Percentiles rank a stretch among this genome's conserved stretches.
phyloP scores from a whole-genome alignment of 768 basidiomycete genomes.

The Auricularia cornea region DNA sequence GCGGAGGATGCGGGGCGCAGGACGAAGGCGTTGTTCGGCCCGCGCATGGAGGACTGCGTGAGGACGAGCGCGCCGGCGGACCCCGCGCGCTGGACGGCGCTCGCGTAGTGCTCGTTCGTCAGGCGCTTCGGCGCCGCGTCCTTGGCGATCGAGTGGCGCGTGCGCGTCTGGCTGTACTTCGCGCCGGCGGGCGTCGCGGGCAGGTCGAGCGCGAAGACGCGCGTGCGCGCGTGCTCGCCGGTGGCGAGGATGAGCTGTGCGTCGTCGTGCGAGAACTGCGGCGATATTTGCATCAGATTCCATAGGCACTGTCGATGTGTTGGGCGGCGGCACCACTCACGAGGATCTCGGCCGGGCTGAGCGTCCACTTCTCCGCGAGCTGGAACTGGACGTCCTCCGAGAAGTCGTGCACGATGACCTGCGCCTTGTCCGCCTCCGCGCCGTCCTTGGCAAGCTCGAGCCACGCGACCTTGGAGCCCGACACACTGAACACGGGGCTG shows the following conservation, averaged over 20 bases:
- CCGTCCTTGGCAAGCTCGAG: constrained; percentile 81
- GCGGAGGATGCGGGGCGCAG: constrained; percentile 37
- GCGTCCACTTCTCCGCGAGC: constrained; percentile 79
- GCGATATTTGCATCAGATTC: too few species aligned
- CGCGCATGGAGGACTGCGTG: constrained; percentile 62
- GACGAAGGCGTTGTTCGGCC: constrained; percentile 73
- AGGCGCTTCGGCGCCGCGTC: constrained; percentile 41
- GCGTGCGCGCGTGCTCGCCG: constrained; percentile 70
- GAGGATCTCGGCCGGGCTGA: constrained; percentile 54
- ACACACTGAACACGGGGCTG: constrained; percentile 56
- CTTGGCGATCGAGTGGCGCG: background rate
- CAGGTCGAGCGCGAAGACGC: constrained; percentile 62
- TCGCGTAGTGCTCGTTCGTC: constrained; percentile 48
- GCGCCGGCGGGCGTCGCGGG: constrained; percentile 37
- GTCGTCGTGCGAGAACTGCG: constrained; percentile 70
- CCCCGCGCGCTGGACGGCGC: constrained; percentile 50
- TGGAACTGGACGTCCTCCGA: constrained; percentile 57
- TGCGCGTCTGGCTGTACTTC: constrained; percentile 31
- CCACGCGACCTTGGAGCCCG: constrained; percentile 77
- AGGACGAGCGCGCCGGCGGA: constrained; percentile 56
- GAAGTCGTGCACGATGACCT: constrained; percentile 75
- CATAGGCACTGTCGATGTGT: too few species aligned
- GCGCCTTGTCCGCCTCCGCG: constrained; percentile 78
- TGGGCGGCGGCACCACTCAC: too few species aligned
- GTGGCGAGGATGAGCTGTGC: constrained; percentile 62